A percentile compares a stretch with the other conserved stretches of the same genome.
Evolutionary conservation across 805 yeast species (phyloP).

Genomic region (Ogataea saltuana): DNA sequence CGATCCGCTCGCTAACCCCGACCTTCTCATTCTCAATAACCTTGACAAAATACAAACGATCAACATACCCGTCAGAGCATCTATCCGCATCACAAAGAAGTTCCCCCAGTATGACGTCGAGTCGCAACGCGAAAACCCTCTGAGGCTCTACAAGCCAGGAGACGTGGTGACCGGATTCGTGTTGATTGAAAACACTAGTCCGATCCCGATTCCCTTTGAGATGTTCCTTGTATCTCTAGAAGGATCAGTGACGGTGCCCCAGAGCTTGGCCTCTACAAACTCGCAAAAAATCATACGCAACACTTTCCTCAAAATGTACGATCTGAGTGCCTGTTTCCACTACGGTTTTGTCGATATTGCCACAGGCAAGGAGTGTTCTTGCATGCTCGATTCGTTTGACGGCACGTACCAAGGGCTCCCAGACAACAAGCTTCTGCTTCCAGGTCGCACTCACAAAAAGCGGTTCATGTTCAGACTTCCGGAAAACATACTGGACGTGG

Average conservation of each 20-base stretch:
- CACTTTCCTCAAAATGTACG: slow-evolving; percentile 50
- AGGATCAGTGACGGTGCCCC: slow-evolving; percentile 41
- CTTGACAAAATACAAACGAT: slow-evolving; percentile 26
- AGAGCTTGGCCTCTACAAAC: background rate
- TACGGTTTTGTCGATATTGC: background rate
- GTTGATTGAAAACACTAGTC: slow-evolving; percentile 42
- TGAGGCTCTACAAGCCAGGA: slow-evolving; percentile 65
- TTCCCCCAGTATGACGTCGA: slow-evolving; percentile 35
- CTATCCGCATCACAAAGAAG: slow-evolving; percentile 41
- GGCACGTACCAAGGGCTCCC: slow-evolving; percentile 42
- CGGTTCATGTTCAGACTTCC: slow-evolving; percentile 60
- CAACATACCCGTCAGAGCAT: slow-evolving; percentile 27
- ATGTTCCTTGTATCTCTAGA: slow-evolving; percentile 62
- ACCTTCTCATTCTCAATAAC: slow-evolving; percentile 30
- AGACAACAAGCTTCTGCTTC: slow-evolving; percentile 44
- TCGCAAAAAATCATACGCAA: slow-evolving; percentile 19
- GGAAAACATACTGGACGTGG: slow-evolving; percentile 47
- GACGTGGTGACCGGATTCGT: slow-evolving; percentile 63
- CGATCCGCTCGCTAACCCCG: slow-evolving; percentile 27
- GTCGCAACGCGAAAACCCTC: slow-evolving; percentile 33
- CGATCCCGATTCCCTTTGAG: slow-evolving; percentile 52
- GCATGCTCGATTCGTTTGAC: slow-evolving; percentile 33
- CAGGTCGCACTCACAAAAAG: slow-evolving; percentile 53
- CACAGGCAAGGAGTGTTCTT: too few relatives aligned
- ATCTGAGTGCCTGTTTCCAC: slow-evolving; percentile 53